A percentile compares a stretch with the other conserved stretches of the same genome.
phyloP scores from a whole-genome alignment of 2,329 filamentous ascomycete genomes.

The Fusarium anthophilum region DNA sequence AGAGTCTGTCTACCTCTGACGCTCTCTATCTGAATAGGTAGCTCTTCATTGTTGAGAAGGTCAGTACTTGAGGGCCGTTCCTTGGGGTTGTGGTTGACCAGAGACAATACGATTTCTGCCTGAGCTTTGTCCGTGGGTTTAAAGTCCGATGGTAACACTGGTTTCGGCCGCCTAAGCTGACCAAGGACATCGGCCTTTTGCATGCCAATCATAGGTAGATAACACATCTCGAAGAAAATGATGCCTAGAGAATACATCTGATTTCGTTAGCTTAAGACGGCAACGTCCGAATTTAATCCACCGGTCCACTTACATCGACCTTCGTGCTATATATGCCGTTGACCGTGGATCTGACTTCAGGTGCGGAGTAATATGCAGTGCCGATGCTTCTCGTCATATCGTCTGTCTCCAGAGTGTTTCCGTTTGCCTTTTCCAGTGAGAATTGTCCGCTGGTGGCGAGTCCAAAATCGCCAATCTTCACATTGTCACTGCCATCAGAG shows the following conservation, averaged over 20 bases:
- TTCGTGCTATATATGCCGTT: slow-evolving; percentile 87
- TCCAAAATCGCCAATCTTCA: slow-evolving; percentile 97
- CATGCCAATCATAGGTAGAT: slow-evolving; percentile 72
- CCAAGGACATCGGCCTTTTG: slow-evolving; percentile 72
- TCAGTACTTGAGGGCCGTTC: slow-evolving; percentile 85
- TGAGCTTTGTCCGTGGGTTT: slow-evolving; percentile 75
- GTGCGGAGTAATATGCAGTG: slow-evolving; percentile 92
- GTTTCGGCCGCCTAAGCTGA: slow-evolving; percentile 72
- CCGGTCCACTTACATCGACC: slow-evolving; percentile 74
- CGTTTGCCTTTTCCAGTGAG: slow-evolving; percentile 63
- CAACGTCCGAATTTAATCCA: neutral
- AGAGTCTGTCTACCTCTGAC: slow-evolving; percentile 88
- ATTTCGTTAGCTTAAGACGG: slow-evolving; percentile 6
- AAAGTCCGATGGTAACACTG: slow-evolving; percentile 78
- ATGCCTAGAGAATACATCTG: slow-evolving; percentile 96
- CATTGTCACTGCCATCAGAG: slow-evolving; percentile 81
- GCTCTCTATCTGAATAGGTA: slow-evolving; percentile 92
- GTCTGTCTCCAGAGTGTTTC: slow-evolving; percentile 55
- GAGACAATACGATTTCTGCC: slow-evolving; percentile 78
- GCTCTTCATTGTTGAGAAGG: slow-evolving; percentile 83
- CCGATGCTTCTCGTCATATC: slow-evolving; percentile 78
- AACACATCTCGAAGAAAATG: slow-evolving; percentile 99
- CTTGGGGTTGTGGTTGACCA: slow-evolving; percentile 84
- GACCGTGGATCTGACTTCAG: slow-evolving; percentile 82
- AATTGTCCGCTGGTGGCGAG: slow-evolving; percentile 90